phyloP scores from a whole-genome alignment of 225 moss, liverwort and hornwort species.

The Marchantia polymorpha region DNA sequence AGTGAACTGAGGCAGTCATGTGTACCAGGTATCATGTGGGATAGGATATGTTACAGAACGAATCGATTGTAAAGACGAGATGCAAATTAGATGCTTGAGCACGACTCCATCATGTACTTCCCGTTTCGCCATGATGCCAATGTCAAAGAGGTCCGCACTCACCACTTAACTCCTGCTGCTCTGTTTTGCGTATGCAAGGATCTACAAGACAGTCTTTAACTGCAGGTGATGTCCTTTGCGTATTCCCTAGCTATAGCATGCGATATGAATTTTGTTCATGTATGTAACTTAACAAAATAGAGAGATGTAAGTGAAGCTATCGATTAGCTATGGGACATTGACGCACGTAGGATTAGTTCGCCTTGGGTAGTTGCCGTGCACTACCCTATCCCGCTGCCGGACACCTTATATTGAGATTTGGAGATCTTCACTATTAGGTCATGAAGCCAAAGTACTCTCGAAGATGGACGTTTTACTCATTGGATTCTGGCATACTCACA shows the following conservation, averaged over 20 bases:
- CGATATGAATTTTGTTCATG: background rate
- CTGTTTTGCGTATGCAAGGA: conserved; percentile 12
- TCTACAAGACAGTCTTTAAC: conserved; percentile 7
- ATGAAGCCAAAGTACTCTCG: background rate
- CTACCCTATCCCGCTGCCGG: background rate
- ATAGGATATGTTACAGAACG: conserved; percentile 60
- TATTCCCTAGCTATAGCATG: conserved; percentile 10
- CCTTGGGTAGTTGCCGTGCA: background rate
- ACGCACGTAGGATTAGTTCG: background rate
- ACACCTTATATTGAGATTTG: background rate
- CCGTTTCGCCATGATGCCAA: conserved; percentile 95
- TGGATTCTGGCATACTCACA: background rate
- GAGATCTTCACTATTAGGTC: conserved; percentile 6
- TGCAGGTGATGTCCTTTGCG: conserved; percentile 13
- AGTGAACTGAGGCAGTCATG: conserved; percentile 30
- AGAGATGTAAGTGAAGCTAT: background rate
- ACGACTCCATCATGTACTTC: conserved; percentile 98
- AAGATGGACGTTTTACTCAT: background rate
- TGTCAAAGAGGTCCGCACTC: conserved; percentile 76
- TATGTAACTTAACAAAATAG: background rate
- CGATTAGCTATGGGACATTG: background rate
- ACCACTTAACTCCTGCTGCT: conserved; percentile 10
- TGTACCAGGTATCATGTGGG: conserved; percentile 63
- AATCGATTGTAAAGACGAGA: conserved; percentile 65
- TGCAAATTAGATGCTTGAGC: conserved; percentile 98